Base-by-base conservation (phyloP, 352 stramenopile genomes). In the Paralagenidium karlingii region DNA sequence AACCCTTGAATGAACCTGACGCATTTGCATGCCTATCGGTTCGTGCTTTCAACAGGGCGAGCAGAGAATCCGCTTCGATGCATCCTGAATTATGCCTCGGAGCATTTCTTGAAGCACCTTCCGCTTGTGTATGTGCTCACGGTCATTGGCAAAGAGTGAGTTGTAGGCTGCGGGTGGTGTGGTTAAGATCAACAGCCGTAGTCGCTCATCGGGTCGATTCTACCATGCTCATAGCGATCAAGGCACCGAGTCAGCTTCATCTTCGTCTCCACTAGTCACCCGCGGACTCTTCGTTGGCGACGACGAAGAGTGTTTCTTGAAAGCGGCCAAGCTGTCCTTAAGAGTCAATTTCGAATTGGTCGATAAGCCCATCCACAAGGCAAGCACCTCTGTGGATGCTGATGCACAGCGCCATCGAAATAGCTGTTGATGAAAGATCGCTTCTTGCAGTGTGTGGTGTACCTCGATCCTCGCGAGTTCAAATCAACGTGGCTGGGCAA, bases 401-500 rank as follows among this genome's bases (percentile, higher is more conserved):
- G n/a, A n/a, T n/a, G n/a, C n/a, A n/a, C n/a, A n/a, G n/a, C 28
- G 28, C 28, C 13, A 16, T 13, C 28, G 13, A 13, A 13, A 13
- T 33, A 33, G 13, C 16, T 16, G n/a, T n/a, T n/a, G n/a, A n/a
- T n/a, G n/a, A n/a, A n/a, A n/a, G n/a, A n/a, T n/a, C n/a, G n/a
- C 1, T 18, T 36, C 16, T 10, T 50, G 19, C 31, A 67, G 58
- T 76, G 97, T 15, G 91, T 99, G 1, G 93, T 97, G n/a, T 97
- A 95, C 51, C 51, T 99, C 31, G 94, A 98, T 43, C 70, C 79
- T 16, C 60, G 96, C 19, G 92, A 98, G 55, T 99, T 98, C 70
- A 94, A 97, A 56, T 97, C 93, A 6, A 99, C 94, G 9, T 99
- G 94, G 94, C 60, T 99, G 11, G 94, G 92, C 7, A 98, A 98